phyloP scores from a whole-genome alignment of 2,329 filamentous ascomycete species.

The Fusarium sp. region DNA sequence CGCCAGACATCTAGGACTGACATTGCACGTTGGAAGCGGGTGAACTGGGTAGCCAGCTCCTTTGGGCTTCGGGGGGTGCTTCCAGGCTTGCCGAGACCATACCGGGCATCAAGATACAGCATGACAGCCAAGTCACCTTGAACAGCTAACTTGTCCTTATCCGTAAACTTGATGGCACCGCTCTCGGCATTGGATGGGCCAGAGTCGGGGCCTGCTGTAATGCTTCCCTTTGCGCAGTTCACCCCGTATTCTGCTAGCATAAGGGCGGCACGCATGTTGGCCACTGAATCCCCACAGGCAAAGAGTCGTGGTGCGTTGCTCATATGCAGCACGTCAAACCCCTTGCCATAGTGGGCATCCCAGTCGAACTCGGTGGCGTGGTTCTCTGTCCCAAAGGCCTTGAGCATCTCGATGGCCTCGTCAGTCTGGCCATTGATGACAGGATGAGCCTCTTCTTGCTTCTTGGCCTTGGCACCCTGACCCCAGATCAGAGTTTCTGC shows the following conservation, averaged over 20 bases:
- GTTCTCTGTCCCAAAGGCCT: conserved; percentile 89
- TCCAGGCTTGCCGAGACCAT: conserved; percentile 52
- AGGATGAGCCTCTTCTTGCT: conserved; percentile 65
- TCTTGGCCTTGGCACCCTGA: conserved; percentile 84
- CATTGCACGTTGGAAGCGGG: conserved; percentile 56
- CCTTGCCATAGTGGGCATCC: conserved; percentile 79
- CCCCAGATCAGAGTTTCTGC: conserved; percentile 84
- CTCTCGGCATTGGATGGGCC: conserved; percentile 4
- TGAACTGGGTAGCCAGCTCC: conserved; percentile 54
- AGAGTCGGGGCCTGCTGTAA: conserved; percentile 42
- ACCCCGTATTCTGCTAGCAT: conserved; percentile 64
- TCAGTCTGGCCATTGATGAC: conserved; percentile 78
- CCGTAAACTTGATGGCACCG: conserved; percentile 61
- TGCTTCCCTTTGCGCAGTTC: conserved; percentile 60
- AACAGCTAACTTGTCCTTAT: conserved; percentile 66
- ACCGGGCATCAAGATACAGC: conserved; percentile 70
- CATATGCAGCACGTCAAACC: conserved; percentile 86
- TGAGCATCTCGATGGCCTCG: conserved; percentile 77
- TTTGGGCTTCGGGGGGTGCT: conserved; percentile 39
- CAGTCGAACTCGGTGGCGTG: conserved; percentile 79
- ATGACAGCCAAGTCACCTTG: conserved; percentile 66
- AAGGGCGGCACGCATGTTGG: conserved; percentile 63
- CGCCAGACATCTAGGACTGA: conserved; percentile 54
- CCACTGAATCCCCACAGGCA: conserved; percentile 58
- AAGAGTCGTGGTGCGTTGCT: conserved; percentile 64